Conservation (phyloP, 768 basidiomycete species). For the Mycena crocata region DNA sequence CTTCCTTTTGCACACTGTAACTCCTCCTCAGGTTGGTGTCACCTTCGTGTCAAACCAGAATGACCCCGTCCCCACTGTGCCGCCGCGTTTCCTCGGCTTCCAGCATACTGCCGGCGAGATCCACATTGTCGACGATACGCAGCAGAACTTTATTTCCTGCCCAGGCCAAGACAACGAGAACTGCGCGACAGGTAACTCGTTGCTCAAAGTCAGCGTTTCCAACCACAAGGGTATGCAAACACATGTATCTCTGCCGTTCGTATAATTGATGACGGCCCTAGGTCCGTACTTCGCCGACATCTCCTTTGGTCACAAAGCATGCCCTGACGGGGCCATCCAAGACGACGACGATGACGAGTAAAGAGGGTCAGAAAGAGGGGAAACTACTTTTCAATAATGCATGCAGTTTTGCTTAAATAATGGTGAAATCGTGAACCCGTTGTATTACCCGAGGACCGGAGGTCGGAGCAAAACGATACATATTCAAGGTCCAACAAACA, state of each 20-base stretch:
- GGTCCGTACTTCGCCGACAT: constrained; percentile 47
- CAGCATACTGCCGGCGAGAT: constrained; percentile 50
- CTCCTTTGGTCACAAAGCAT: constrained; percentile 37
- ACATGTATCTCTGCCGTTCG: constrained; percentile 23
- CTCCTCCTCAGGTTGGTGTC: constrained; percentile 36
- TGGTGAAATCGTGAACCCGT: background rate
- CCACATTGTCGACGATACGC: constrained; percentile 45
- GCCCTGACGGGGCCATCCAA: constrained; percentile 1
- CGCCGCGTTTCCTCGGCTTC: constrained; percentile 50
- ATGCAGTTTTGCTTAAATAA: constrained; percentile 2
- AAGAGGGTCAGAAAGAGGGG: background rate
- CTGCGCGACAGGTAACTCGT: constrained; percentile 10
- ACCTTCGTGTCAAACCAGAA: constrained; percentile 51
- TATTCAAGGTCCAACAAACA: background rate
- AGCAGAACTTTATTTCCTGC: constrained; percentile 46
- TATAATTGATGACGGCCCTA: constrained; percentile 1
- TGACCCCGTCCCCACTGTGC: constrained; percentile 54
- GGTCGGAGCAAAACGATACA: background rate
- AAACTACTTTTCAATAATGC: background rate
- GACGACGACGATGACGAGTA: background rate
- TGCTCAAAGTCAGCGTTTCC: background rate
- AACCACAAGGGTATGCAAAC: constrained; percentile 41
- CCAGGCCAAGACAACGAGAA: constrained; percentile 53
- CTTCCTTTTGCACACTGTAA: background rate
- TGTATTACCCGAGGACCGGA: background rate